phyloP scores from a whole-genome alignment of 2,329 filamentous ascomycete genomes.

The Claviceps arundinis region DNA sequence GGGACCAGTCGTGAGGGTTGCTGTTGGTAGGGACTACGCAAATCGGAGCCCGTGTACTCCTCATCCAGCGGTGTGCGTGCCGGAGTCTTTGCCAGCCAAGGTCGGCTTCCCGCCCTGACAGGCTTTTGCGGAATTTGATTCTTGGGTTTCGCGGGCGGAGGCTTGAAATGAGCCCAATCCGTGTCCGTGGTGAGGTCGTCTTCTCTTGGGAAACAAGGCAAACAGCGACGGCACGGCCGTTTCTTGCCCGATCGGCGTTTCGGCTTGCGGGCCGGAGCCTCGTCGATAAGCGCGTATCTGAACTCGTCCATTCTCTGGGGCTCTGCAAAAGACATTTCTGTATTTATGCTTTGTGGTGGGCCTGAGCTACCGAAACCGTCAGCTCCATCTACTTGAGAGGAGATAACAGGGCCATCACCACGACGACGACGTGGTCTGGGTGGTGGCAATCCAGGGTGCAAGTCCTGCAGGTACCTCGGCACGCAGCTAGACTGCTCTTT shows the following conservation, averaged over 20 bases:
- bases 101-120: neutral
- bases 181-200: constrained; percentile 12
- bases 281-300: constrained; percentile 21
- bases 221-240: constrained; percentile 12
- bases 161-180: constrained; percentile 13
- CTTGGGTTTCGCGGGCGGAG: constrained; percentile 3
- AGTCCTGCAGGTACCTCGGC: constrained; percentile 8
- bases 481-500: constrained; percentile 25
- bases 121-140: neutral
- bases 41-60: neutral
- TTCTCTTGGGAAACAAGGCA: constrained; percentile 17
- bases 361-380: constrained; percentile 6
- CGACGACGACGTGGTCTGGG: neutral
- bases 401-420: neutral
- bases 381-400: constrained; percentile 18
- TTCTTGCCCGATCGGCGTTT: constrained; percentile 8
- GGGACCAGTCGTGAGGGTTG: neutral
- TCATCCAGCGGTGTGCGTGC: neutral
- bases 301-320: constrained; percentile 19
- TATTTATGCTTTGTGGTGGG: constrained; percentile 14
- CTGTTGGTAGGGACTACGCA: constrained; percentile 5
- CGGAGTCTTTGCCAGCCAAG: neutral
- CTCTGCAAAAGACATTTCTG: constrained; percentile 19
- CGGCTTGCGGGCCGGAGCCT: constrained; percentile 13
- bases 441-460: neutral